Base-by-base conservation (phyloP, 2,329 filamentous ascomycete species). In the Exophiala dermatitidis region DNA sequence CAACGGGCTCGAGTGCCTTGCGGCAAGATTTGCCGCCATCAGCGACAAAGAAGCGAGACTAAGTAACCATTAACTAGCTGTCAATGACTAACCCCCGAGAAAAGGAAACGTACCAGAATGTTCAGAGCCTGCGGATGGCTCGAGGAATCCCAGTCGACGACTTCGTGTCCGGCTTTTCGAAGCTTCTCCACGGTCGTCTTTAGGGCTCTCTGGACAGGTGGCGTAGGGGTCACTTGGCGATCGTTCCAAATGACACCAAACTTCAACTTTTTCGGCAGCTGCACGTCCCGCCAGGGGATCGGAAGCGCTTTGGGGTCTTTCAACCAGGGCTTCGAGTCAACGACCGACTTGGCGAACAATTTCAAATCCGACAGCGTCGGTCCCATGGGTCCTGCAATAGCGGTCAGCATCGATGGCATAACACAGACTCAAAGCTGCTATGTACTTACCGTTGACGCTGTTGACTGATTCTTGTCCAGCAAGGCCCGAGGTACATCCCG, bases 391-490 rank as follows among this genome's bases (percentile, higher is more conserved):
- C 82, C 81, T 26, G 82, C 68, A 0, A 76, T 70, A 65, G 9
- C 77, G 62, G 31, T 49, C 33, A 55, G 41, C 28, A 45, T 33
- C 36, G 37, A 47, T 26, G 19, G 28, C 29, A 10, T 70, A 10
- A 5, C 41, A 4, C 37, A 34, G 19, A 43, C 32, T 5, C 6
- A 5, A n/a, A 26, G 28, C 31, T 19, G 19, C 19, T 19, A 19
- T 19, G 45, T 36, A 79, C 74, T 0, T 80, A 84, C 1, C 80
- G 80, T 0, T 84, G 76, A 64, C 84, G 80, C 52, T 83, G 78
- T 61, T 84, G 81, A 41, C 81, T 0, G 80, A 82, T 0, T 83
- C 80, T 12, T 44, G 29, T 3, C 47, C 2, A 68, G 0, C 78
- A 71, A 0, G 81, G 77, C 0, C 79, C 80, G 7, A 73, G 63